phyloP scores from a whole-genome alignment of 805 yeast genomes.

The Candida piceae region DNA sequence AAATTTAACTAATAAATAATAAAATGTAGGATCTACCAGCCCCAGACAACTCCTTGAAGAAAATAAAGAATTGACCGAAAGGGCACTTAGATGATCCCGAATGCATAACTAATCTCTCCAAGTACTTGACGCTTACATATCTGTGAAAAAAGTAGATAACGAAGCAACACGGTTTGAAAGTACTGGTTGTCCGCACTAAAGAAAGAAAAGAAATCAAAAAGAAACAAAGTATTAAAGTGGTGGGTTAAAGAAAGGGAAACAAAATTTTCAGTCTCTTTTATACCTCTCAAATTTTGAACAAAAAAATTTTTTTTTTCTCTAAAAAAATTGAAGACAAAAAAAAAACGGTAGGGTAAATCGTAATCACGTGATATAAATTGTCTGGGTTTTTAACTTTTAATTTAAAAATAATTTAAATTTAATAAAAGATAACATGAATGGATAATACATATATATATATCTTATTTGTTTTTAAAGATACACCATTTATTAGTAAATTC shows the following conservation, averaged over 20 bases:
- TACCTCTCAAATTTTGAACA: too few relatives aligned
- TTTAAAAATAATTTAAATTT: too few relatives aligned
- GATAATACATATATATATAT: too few relatives aligned
- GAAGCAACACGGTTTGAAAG: slow-evolving; percentile 69
- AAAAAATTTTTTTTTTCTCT: too few relatives aligned
- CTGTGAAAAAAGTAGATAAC: slow-evolving; percentile 31
- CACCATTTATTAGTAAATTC: too few relatives aligned
- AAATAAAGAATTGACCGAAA: slow-evolving; percentile 38
- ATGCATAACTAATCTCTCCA: slow-evolving; percentile 50
- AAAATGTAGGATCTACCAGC: slow-evolving; percentile 64
- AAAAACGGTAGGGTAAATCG: too few relatives aligned
- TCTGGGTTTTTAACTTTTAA: too few relatives aligned
- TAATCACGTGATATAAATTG: too few relatives aligned
- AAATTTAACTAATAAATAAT: background rate
- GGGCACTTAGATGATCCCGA: slow-evolving; percentile 66
- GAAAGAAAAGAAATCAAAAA: slow-evolving; percentile 15
- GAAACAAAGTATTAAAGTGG: background rate
- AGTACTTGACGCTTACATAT: slow-evolving; percentile 62
- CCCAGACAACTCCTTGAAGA: slow-evolving; percentile 38
- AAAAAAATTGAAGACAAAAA: too few relatives aligned
- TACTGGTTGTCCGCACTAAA: slow-evolving; percentile 74
- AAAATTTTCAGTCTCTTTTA: background rate
- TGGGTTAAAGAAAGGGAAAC: background rate
- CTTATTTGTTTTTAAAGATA: too few relatives aligned
- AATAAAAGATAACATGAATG: too few relatives aligned